Evolutionary conservation across 345 rosid species (phyloP).

Genomic region (Acer negundo): DNA sequence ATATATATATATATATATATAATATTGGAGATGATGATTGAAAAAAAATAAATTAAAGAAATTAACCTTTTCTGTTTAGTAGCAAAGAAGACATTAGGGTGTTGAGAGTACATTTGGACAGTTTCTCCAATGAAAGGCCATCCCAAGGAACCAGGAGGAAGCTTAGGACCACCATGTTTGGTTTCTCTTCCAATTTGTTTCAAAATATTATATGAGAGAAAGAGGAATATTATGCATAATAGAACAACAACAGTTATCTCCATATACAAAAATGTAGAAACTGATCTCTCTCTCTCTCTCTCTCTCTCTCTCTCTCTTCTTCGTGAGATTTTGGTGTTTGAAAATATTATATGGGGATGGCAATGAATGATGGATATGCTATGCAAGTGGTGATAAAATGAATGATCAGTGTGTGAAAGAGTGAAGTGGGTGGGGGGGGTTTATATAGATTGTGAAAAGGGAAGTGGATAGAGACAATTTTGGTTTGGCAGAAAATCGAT

Average conservation of each 20-base stretch:
- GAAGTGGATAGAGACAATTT: conserved; percentile 11
- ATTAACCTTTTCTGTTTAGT: conserved; percentile 59
- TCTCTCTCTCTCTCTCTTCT: no score
- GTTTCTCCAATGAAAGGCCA: conserved; percentile 89
- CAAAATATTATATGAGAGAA: conserved; percentile 34
- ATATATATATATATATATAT: background rate
- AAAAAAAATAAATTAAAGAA: background rate
- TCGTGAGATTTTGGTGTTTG: background rate
- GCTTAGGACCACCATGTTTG: conserved; percentile 37
- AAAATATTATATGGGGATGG: background rate
- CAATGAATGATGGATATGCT: background rate
- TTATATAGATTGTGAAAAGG: conserved; percentile 32
- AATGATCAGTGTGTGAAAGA: background rate
- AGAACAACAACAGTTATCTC: conserved; percentile 23
- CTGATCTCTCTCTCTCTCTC: conserved; percentile 4
- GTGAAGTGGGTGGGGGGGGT: conserved; percentile 13
- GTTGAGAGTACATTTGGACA: conserved; percentile 72
- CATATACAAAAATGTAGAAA: conserved; percentile 36
- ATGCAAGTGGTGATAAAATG: background rate
- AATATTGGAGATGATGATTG: background rate
- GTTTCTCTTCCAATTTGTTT: conserved; percentile 21
- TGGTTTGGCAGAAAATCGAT: background rate
- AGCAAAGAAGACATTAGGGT: conserved; percentile 73
- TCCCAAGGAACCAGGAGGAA: conserved; percentile 92
- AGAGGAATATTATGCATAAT: conserved; percentile 21